phyloP scores from a whole-genome alignment of 2,329 filamentous ascomycete genomes.

The Bertia moriformis region DNA sequence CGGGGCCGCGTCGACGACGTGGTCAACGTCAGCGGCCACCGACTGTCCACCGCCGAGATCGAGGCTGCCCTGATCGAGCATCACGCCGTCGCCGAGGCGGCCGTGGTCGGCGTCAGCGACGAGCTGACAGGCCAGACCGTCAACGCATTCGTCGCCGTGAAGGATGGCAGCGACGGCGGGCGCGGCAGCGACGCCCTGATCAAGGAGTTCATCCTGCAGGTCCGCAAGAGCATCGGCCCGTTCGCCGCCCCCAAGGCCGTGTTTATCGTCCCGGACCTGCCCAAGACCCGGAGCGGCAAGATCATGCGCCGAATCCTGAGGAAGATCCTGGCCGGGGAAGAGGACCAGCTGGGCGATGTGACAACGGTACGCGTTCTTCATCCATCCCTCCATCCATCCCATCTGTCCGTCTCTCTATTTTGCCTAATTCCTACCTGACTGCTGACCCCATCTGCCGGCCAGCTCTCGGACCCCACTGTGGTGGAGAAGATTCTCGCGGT shows the following conservation, averaged over 20 bases:
- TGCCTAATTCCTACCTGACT: too few relatives aligned
- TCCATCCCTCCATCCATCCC: too few relatives aligned
- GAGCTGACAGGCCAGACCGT: slow-evolving; percentile 94
- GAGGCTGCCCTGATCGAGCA: slow-evolving; percentile 94
- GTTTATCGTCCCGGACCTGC: slow-evolving; percentile 79
- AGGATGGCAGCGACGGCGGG: slow-evolving; percentile 67
- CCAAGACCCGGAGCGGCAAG: slow-evolving; percentile 95
- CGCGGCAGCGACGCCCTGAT: slow-evolving; percentile 38
- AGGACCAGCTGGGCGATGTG: slow-evolving; percentile 88
- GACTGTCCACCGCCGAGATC: slow-evolving; percentile 92
- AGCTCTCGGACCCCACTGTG: slow-evolving; percentile 80
- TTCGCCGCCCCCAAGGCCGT: slow-evolving; percentile 94
- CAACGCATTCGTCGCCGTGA: slow-evolving; percentile 89
- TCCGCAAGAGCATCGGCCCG: slow-evolving; percentile 90
- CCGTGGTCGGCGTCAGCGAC: slow-evolving; percentile 83
- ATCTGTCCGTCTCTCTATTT: too few relatives aligned
- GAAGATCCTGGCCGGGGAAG: slow-evolving; percentile 94
- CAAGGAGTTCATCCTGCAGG: slow-evolving; percentile 78
- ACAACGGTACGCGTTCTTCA: slow-evolving; percentile 66
- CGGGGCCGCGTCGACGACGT: slow-evolving; percentile 96
- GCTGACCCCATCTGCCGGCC: slow-evolving; percentile 4
- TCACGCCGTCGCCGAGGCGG: slow-evolving; percentile 75
- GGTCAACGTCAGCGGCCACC: slow-evolving; percentile 92
- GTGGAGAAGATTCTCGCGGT: slow-evolving; percentile 78
- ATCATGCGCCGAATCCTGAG: slow-evolving; percentile 97